phyloP scores from a whole-genome alignment of 192 early-diverging fungal species.

The Umbelopsis sp. region DNA sequence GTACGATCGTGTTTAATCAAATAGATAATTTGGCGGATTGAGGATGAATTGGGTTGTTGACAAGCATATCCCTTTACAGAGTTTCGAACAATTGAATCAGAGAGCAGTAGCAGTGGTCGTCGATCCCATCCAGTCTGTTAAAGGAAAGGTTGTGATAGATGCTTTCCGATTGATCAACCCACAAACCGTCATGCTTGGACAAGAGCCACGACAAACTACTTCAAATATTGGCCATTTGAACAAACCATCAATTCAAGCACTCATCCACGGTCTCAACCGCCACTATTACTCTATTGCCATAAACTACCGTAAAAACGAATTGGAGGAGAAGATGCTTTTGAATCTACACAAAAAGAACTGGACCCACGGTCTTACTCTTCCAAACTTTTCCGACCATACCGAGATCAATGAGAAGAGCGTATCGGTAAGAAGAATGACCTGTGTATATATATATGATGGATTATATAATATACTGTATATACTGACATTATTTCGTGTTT shows the following conservation, averaged over 20 bases:
- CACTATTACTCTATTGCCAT: constrained; percentile 99
- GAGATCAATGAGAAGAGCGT: constrained; percentile 83
- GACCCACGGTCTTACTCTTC: constrained; percentile 90
- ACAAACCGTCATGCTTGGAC: constrained; percentile 77
- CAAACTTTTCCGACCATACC: constrained; percentile 83
- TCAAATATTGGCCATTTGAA: constrained; percentile 98
- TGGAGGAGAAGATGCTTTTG: constrained; percentile 99
- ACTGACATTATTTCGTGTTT: not conserved
- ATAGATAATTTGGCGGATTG: not conserved
- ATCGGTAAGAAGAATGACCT: constrained; percentile 74
- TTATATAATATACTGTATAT: not conserved
- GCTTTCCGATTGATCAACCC: constrained; percentile 97
- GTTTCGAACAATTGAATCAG: constrained; percentile 91
- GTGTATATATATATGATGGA: not conserved
- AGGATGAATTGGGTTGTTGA: not conserved
- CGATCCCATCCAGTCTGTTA: constrained; percentile 99
- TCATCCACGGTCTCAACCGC: constrained; percentile 97
- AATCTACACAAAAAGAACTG: constrained; percentile 99
- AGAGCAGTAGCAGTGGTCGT: constrained; percentile 98
- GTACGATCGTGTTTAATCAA: constrained; percentile 35
- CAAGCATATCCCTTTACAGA: constrained; percentile 39
- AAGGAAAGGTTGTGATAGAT: constrained; percentile 99
- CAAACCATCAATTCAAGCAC: constrained; percentile 96
- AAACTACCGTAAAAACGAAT: constrained; percentile 99
- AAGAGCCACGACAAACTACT: constrained; percentile 97